These are phyloP conservation scores for Haplosporangium sp. DNA, from an alignment of 371 early-diverging fungal genomes.

Conservation along the genomic window DNA sequence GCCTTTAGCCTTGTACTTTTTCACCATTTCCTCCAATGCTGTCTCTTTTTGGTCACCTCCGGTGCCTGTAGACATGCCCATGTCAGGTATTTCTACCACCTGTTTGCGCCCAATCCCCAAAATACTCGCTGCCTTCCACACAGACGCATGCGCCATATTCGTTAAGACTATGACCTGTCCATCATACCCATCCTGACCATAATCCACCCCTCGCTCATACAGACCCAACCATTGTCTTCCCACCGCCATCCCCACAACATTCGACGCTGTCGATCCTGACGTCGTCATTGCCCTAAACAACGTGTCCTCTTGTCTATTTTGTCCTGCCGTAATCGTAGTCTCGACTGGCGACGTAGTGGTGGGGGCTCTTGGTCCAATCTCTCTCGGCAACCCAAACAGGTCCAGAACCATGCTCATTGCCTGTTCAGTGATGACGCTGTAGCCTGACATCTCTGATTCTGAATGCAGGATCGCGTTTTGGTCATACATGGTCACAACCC, in stretches of 20 bases:
- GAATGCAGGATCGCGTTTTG: slow-evolving; percentile 40
- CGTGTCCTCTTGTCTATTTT: background rate
- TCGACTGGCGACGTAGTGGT: background rate
- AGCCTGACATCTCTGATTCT: slow-evolving; percentile 22
- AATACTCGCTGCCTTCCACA: slow-evolving; percentile 53
- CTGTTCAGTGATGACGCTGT: slow-evolving; percentile 41
- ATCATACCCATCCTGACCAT: slow-evolving; percentile 52
- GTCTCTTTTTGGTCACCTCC: slow-evolving; percentile 11
- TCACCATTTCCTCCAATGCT: slow-evolving; percentile 17
- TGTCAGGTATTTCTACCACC: slow-evolving; percentile 27
- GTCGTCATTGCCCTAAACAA: slow-evolving; percentile 42
- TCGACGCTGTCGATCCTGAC: slow-evolving; percentile 50
- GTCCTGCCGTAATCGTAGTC: background rate
- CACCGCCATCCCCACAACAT: slow-evolving; percentile 41
- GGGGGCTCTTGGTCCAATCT: background rate
- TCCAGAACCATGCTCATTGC: slow-evolving; percentile 46
- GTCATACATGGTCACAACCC: slow-evolving; percentile 38
- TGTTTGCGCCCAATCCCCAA: slow-evolving; percentile 52
- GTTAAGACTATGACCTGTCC: slow-evolving; percentile 46
- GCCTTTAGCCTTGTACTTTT: slow-evolving; percentile 6
- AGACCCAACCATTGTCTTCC: slow-evolving; percentile 50
- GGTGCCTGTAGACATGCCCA: slow-evolving; percentile 9
- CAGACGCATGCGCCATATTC: slow-evolving; percentile 47
- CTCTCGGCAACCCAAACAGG: slow-evolving; percentile 36
- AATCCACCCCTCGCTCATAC: slow-evolving; percentile 27